Conservation (phyloP, 768 basidiomycete genomes). For the Naganishia antarctica region DNA sequence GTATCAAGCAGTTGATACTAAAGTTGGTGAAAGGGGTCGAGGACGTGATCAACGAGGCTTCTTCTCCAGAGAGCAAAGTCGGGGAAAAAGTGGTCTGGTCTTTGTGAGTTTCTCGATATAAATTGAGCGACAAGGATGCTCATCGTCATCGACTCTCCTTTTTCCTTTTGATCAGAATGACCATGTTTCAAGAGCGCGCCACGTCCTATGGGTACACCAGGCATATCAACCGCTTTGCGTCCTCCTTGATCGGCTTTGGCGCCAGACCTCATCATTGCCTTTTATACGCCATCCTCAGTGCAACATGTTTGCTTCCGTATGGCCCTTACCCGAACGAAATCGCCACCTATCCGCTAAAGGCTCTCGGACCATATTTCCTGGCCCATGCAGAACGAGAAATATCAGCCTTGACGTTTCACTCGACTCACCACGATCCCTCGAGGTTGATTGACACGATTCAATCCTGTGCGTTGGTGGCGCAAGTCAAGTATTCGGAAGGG, state of each 20-base stretch:
- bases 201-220: constrained; percentile 20
- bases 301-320: constrained; percentile 13
- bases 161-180: not conserved
- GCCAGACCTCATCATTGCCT: constrained; percentile 16
- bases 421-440: not conserved
- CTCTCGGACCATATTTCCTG: constrained; percentile 24
- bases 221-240: constrained; percentile 17
- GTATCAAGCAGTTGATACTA: constrained; percentile 3
- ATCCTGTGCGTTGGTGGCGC: constrained; percentile 10
- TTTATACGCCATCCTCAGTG: constrained; percentile 12
- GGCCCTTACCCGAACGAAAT: constrained; percentile 10
- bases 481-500: constrained; percentile 23
- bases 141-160: not conserved
- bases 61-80: constrained; percentile 11
- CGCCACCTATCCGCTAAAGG: constrained; percentile 6
- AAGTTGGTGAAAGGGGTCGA: constrained; percentile 16
- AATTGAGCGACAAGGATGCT: not conserved
- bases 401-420: not conserved
- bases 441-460: constrained; percentile 24
- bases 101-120: not conserved
- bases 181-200: constrained; percentile 21
- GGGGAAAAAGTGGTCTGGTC: constrained; percentile 16
- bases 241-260: constrained; percentile 20
- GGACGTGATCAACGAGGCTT: constrained; percentile 2
- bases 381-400: constrained; percentile 24